Base-by-base conservation (phyloP, 768 basidiomycete species). In the Imleria badia region DNA sequence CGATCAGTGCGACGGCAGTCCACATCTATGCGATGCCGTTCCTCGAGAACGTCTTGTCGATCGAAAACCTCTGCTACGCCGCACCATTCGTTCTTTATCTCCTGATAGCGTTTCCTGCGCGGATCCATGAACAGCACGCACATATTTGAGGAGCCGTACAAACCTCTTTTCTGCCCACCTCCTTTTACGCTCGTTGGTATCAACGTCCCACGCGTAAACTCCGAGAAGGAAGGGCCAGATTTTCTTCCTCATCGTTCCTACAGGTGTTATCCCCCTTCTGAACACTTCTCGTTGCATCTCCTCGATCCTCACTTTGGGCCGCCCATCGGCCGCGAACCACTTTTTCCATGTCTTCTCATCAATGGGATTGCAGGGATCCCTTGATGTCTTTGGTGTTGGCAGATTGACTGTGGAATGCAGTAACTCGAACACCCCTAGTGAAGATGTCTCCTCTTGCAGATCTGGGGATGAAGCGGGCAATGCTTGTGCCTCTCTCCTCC, bases 1-100 rank as follows among this genome's bases (percentile, higher is more conserved):
- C 97, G 81, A 71, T 99, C 97, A 20, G 97, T 99, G 26, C 97
- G 82, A 54, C 95, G 86, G 64, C 97, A 98, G 67, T 98, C 97
- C 52, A 99, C 97, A 65, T 98, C 92, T 62, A 94, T 93, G 23
- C 92, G 84, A 72, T 94, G 92, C n/a, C 90, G 84, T 67, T 94
- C 92, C 73, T 99, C 96, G 31, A 91, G 69, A 48, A 91, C 81
- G 64, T 91, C 89, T 55, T 82, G 80, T 45, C 87, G 81, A 63
- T 88, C 87, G 67, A 89, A 93, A 11, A 92, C 86, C 59, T 90
- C 90, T 20, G 86, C 83, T 36, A 86, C 83, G 22, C 87, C 87
- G 70, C 81, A 88, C 96, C 96, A 98, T 62, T 88, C 81, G 30
- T 78, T 72, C 72, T 91, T 94, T 29, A 89, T 71, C 29, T 80